Evolutionary conservation across 208 protist species (phyloP), one percentile per base, ranked within the genome.

Genomic region (Leishmania major): DNA sequence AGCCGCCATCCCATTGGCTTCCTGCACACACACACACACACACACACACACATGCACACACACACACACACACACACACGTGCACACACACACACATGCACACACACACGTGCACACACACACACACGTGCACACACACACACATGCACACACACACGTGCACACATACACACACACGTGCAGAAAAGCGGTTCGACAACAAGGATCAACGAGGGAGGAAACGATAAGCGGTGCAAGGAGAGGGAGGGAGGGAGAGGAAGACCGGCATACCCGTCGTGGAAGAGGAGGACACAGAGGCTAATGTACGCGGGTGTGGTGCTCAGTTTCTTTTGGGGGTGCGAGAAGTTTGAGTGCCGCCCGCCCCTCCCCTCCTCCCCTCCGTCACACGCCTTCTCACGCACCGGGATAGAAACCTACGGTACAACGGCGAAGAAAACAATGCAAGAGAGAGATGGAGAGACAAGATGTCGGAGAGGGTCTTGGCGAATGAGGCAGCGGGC

Each of bases 361-460:
- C 57, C 25, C 8, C 60, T 8, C 40, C n/a, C n/a, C 60, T 22
- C n/a, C 19, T 37, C n/a, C 8, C 31, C 25, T n/a, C 28, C 19
- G 19, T 2, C 40, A 8, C 67, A 72, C 8, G 25, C 19, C 31
- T 70, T 43, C 64, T 22, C 64, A 22, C 35, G 15, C 64, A 13
- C 13, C 35, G 35, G 43, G 3, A 73, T 22, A 79, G 28, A 82
- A n/a, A 15, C 19, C 6, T 62, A 62, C 25, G 57, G 25, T 19
- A 31, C 25, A 62, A 13, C 19, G 25, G 1, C 31, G 17, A 62
- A 80, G 73, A 2, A 62, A 75, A 75, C 75, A 77, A 70, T 67
- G 64, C 40, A 78, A 82, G 45, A 37, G 57, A 66, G 60, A 37
- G 60, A 37, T 22, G 13, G 57, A 62, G 57, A 62, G 57, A 55